These are phyloP conservation scores for Patellaria atrata DNA, from an alignment of 495 filamentous ascomycete genomes.

Conservation along the genomic window DNA sequence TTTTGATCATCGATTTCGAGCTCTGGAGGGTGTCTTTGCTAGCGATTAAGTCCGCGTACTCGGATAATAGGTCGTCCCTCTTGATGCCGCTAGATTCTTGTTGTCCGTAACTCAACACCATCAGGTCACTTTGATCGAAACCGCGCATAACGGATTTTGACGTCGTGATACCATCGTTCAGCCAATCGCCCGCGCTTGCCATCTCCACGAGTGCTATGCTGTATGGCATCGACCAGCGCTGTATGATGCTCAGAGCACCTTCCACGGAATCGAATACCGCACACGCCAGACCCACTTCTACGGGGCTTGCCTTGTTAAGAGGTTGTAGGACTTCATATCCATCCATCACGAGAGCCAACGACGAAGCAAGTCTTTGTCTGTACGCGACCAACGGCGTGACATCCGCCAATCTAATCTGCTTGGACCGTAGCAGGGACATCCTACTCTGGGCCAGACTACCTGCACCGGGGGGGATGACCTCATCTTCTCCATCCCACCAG, in stretches of 20 bases:
- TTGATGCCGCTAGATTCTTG: slow-evolving; percentile 11
- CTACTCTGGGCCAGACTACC: slow-evolving; percentile 23
- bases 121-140: slow-evolving; percentile 44
- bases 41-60: slow-evolving; percentile 48
- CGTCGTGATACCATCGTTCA: slow-evolving; percentile 26
- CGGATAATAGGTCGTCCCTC: slow-evolving; percentile 58
- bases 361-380: slow-evolving; percentile 35
- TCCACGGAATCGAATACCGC: slow-evolving; percentile 65
- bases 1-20: slow-evolving; percentile 24
- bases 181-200: slow-evolving; percentile 60
- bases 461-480: slow-evolving; percentile 31
- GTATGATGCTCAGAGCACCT: slow-evolving; percentile 55
- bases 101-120: slow-evolving; percentile 44
- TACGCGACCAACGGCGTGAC: slow-evolving; percentile 37
- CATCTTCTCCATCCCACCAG: slow-evolving; percentile 77
- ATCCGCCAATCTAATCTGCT: slow-evolving; percentile 29
- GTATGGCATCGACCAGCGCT: slow-evolving; percentile 62
- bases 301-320: slow-evolving; percentile 54
- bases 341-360: slow-evolving; percentile 36
- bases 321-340: slow-evolving; percentile 40
- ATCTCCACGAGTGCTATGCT: slow-evolving; percentile 67
- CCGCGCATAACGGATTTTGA: slow-evolving; percentile 28
- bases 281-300: slow-evolving; percentile 67
- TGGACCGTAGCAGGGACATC: slow-evolving; percentile 21
- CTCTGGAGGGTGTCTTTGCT: slow-evolving; percentile 26